A percentile compares a stretch with the other conserved stretches of the same genome.
These are phyloP conservation scores for Silene conica DNA, from an alignment of 148 eudicot species.

Conservation along the genomic window DNA sequence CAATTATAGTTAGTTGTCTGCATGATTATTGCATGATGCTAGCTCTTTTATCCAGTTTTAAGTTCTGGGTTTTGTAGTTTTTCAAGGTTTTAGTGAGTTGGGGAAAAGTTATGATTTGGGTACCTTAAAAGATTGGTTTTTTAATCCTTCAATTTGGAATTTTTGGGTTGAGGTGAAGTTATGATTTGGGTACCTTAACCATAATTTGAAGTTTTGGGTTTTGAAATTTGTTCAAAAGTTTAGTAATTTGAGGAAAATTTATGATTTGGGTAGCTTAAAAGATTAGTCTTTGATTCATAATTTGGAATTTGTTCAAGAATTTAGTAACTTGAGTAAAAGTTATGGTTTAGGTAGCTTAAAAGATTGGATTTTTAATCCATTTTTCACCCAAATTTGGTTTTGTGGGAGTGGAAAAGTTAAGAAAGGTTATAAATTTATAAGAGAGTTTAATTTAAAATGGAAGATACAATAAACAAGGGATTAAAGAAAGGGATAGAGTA, in stretches of 20 bases:
- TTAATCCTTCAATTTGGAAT: not conserved
- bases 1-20: not conserved
- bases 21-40: too few relatives aligned
- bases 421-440: not conserved
- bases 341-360: not conserved
- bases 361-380: not conserved
- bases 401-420: not conserved
- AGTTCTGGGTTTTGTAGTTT: not conserved
- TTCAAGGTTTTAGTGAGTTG: not conserved
- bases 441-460: constrained; percentile 4
- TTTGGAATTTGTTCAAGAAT: not conserved
- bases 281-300: not conserved
- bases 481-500: constrained; percentile 26
- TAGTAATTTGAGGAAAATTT: not conserved
- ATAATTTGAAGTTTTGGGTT: not conserved
- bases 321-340: not conserved
- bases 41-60: not conserved
- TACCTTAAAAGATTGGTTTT: not conserved
- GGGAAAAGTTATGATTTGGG: not conserved
- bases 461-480: constrained; percentile 15
- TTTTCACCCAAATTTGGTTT: not conserved
- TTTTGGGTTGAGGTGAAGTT: not conserved
- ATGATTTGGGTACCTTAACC: not conserved
- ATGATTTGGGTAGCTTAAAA: not conserved
- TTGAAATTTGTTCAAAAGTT: not conserved